Base-by-base conservation (phyloP, 139 green algal species). In the Zygnema cylindricum region DNA sequence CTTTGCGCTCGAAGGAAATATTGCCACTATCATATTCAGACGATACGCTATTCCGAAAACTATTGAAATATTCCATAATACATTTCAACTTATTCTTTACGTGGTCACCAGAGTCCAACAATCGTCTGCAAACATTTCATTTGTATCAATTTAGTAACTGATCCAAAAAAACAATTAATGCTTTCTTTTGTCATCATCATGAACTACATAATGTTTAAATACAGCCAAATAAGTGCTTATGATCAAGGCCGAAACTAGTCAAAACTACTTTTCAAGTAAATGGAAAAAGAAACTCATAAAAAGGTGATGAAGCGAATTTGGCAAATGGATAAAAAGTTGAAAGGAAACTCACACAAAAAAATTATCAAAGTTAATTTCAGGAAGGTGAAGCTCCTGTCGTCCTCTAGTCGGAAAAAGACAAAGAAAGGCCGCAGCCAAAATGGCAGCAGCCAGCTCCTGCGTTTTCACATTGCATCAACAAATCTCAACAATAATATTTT, bases 361-460 rank as follows among this genome's bases (percentile, higher is more conserved):
- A 33, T 69, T 25, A 69, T 87, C 71, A 43, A 83, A 87, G 81
- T 87, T 87, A n/a, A 87, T 83, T 2, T 83, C 81, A 3, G 81
- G 81, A 41, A 87, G 81, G 38, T 69, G 81, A 35, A 87, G 32
- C 40, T 87, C 71, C 2, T 21, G 40, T 22, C 81, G 57, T 3
- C 40, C 40, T 3, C 32, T 35, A 3, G 81, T 39, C 32, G 81
- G 81, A 71, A 82, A 87, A 21, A 81, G 2, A 69, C 81, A 87
- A 3, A 87, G 42, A 43, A 87, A 87, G 35, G 40, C 42, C 22
- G 2, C 2, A 3, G 71, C 33, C 57, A 87, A 71, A 83, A 87
- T 63, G n/a, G 81, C 21, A n/a, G 81, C 81, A 21, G 36, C 33
- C 16, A 87, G 81, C 25, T 87, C 32, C 81, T 87, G 71, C 71